Conservation (phyloP, 352 stramenopile species). For the Globisporangium heterothallicum region DNA sequence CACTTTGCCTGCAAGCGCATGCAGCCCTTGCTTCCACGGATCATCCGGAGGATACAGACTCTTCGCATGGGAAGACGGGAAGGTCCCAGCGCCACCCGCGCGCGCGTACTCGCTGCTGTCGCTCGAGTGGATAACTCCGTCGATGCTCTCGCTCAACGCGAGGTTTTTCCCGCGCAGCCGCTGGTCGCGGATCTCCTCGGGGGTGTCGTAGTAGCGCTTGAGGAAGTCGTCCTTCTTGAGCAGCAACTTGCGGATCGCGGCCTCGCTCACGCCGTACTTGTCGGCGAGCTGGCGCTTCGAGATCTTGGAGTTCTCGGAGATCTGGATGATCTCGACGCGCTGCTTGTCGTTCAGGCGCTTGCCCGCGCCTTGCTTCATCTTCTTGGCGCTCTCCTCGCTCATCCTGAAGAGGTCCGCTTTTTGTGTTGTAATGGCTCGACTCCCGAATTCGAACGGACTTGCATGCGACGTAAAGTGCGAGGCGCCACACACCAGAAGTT, state of each 20-base stretch:
- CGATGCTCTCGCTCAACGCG: constrained; percentile 19
- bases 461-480: constrained; percentile 16
- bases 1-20: constrained; percentile 41
- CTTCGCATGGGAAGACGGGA: constrained; percentile 16
- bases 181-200: constrained; percentile 69
- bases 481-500: constrained; percentile 1
- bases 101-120: neutral
- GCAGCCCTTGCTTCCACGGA: constrained; percentile 62
- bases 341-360: constrained; percentile 80
- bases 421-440: too few species aligned
- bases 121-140: neutral
- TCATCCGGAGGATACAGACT: constrained; percentile 60
- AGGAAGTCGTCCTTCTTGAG: constrained; percentile 80
- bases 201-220: constrained; percentile 74
- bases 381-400: constrained; percentile 42
- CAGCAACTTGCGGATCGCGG: constrained; percentile 73
- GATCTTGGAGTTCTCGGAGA: constrained; percentile 70
- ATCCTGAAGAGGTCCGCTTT: constrained; percentile 5
- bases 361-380: constrained; percentile 56
- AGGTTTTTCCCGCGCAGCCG: constrained; percentile 59
- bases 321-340: constrained; percentile 82
- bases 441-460: too few species aligned
- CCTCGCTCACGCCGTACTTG: constrained; percentile 74
- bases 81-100: neutral
- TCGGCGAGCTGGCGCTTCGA: constrained; percentile 74